Conservation (phyloP, 2,329 filamentous ascomycete species). For the Colletotrichum euphorbiae region DNA sequence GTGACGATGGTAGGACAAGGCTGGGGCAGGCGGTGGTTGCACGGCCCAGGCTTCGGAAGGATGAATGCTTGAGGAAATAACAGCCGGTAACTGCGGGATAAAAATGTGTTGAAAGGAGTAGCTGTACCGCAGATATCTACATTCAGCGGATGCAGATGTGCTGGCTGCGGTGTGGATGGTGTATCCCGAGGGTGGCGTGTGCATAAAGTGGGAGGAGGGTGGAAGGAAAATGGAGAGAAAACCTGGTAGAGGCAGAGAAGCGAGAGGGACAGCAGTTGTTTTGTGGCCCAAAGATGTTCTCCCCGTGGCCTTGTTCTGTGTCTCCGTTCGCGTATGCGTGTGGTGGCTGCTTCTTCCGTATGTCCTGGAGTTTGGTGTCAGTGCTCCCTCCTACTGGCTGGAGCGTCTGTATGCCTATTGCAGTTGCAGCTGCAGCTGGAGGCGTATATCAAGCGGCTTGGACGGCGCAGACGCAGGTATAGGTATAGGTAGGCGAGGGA, state of each 20-base stretch:
- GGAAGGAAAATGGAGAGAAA: neutral
- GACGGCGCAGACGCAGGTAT: slow-evolving; percentile 3
- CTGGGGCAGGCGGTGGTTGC: slow-evolving; percentile 4
- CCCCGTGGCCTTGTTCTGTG: neutral
- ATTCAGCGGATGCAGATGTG: slow-evolving; percentile 26
- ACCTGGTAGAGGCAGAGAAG: neutral
- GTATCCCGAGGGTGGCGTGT: slow-evolving; percentile 22
- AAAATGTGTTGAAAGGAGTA: slow-evolving; percentile 26
- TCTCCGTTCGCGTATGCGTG: slow-evolving; percentile 1
- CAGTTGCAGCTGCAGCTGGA: slow-evolving; percentile 11
- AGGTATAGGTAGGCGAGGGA: neutral
- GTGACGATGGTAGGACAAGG: slow-evolving; percentile 17
- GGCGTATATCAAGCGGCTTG: neutral
- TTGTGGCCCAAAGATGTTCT: neutral
- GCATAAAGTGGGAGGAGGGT: slow-evolving; percentile 21
- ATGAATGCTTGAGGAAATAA: slow-evolving; percentile 21
- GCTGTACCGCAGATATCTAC: slow-evolving; percentile 32
- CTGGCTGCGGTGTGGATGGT: neutral
- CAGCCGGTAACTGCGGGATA: slow-evolving; percentile 10
- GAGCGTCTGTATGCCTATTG: neutral
- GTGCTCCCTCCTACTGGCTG: too few relatives aligned
- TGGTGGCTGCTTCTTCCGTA: neutral
- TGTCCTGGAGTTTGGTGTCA: neutral
- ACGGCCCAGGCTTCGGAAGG: slow-evolving; percentile 6
- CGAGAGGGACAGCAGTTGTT: neutral